Evolutionary conservation across 208 protist species (phyloP).

Genomic region (Crithidia expoeki): DNA sequence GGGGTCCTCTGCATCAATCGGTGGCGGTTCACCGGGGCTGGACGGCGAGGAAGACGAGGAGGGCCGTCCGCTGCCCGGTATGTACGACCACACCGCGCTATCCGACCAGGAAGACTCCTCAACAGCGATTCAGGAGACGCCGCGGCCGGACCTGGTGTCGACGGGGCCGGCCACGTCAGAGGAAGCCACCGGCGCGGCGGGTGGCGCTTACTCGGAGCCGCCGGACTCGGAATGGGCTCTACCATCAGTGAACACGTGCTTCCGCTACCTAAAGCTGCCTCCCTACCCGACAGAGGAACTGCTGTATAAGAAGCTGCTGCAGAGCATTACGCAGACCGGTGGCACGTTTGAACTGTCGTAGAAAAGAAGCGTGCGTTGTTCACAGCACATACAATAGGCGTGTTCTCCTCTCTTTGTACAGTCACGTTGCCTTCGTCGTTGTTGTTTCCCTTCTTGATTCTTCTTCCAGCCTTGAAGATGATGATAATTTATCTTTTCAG

Average conservation of each 20-base stretch:
- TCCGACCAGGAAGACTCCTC: constrained; percentile 27
- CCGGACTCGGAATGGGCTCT: constrained; percentile 74
- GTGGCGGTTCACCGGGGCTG: constrained; percentile 1
- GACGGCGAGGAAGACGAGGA: constrained; percentile 36
- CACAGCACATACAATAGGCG: too few species aligned
- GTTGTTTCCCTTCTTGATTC: too few species aligned
- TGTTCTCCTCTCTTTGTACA: too few species aligned
- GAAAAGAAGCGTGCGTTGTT: too few species aligned
- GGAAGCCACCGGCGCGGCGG: constrained; percentile 1
- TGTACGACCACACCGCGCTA: constrained; percentile 17
- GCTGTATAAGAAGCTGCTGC: constrained; percentile 83
- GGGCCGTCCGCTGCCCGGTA: not conserved
- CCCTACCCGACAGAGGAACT: constrained; percentile 86
- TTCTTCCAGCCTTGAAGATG: too few species aligned
- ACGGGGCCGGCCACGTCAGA: constrained; percentile 19
- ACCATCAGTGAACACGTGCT: constrained; percentile 92
- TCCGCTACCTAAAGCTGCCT: constrained; percentile 90
- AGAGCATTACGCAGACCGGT: constrained; percentile 81
- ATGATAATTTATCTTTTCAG: too few species aligned
- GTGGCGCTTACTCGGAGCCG: constrained; percentile 1
- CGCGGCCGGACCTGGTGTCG: constrained; percentile 3
- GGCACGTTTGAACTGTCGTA: constrained; percentile 88
- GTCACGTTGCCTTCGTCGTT: too few species aligned
- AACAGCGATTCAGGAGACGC: constrained; percentile 11
- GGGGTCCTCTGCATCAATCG: constrained; percentile 2